These are phyloP conservation scores for Trichoderma erinaceum DNA, from an alignment of 495 filamentous ascomycete species.

Conservation along the genomic window DNA sequence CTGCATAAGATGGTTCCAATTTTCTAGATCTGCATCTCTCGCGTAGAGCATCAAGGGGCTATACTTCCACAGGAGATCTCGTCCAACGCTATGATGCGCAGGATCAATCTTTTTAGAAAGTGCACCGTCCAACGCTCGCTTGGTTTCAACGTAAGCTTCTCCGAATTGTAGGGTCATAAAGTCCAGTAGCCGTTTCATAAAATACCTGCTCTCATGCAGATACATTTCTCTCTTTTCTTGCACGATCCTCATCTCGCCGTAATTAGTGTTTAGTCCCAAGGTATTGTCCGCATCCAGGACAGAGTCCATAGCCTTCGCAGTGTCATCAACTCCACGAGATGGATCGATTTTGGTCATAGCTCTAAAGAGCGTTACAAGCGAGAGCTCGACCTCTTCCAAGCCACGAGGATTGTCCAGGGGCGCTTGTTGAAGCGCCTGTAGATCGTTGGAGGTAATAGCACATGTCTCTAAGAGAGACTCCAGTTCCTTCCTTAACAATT, in stretches of 20 bases:
- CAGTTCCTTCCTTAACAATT: slow-evolving; percentile 82
- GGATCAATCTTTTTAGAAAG: slow-evolving; percentile 49
- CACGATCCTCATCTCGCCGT: slow-evolving; percentile 86
- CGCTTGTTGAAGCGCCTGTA: slow-evolving; percentile 65
- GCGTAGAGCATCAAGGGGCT: slow-evolving; percentile 79
- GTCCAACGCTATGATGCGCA: slow-evolving; percentile 46
- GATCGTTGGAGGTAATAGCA: slow-evolving; percentile 69
- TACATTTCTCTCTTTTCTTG: slow-evolving; percentile 91
- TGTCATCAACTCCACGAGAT: slow-evolving; percentile 51
- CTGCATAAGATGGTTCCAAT: slow-evolving; percentile 73
- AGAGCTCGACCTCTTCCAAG: slow-evolving; percentile 66
- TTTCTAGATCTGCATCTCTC: slow-evolving; percentile 68
- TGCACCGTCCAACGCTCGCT: slow-evolving; percentile 47
- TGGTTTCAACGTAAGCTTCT: slow-evolving; percentile 61
- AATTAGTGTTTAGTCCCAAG: slow-evolving; percentile 64
- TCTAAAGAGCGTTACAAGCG: slow-evolving; percentile 77
- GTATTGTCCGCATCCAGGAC: slow-evolving; percentile 44
- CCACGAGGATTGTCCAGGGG: slow-evolving; percentile 66
- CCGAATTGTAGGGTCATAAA: slow-evolving; percentile 78
- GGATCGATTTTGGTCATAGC: slow-evolving; percentile 95
- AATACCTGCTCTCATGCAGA: slow-evolving; percentile 58
- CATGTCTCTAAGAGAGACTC: slow-evolving; percentile 76
- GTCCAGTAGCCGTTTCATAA: slow-evolving; percentile 69
- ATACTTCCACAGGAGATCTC: slow-evolving; percentile 69
- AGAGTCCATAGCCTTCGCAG: slow-evolving; percentile 45